Evolutionary conservation across 2,329 filamentous ascomycete species (phyloP).

Genomic region (Fusarium denticulatum): DNA sequence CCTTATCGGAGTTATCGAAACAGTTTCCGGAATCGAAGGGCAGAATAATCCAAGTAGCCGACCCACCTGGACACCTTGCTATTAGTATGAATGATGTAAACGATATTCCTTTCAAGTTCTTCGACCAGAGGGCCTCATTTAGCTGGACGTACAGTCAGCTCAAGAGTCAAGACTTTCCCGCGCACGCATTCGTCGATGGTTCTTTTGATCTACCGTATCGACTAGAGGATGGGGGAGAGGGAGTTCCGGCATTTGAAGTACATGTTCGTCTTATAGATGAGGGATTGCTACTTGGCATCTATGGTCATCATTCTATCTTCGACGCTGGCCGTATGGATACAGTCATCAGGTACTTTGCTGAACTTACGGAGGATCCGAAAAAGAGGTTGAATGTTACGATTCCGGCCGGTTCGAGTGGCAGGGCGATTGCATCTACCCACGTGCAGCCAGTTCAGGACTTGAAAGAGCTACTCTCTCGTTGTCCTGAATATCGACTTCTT

Average conservation of each 20-base stretch:
- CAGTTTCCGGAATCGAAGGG: accelerated
- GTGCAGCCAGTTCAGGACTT: background rate
- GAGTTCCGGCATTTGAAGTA: background rate
- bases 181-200: accelerated
- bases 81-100: background rate
- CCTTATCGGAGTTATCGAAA: background rate
- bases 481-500: background rate
- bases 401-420: accelerated
- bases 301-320: background rate
- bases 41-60: background rate
- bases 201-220: background rate
- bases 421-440: accelerated
- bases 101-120: background rate
- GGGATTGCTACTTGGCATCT: background rate
- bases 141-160: background rate
- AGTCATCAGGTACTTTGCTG: background rate
- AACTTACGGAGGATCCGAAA: accelerated
- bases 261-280: background rate
- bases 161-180: background rate
- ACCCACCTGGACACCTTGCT: background rate
- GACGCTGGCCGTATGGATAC: background rate
- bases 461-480: background rate
- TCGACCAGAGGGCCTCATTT: background rate
- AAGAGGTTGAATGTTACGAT: accelerated
- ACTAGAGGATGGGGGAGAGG: background rate